These are phyloP conservation scores for Colletotrichum limetticola DNA, from an alignment of 2,329 filamentous ascomycete genomes.

Conservation along the genomic window DNA sequence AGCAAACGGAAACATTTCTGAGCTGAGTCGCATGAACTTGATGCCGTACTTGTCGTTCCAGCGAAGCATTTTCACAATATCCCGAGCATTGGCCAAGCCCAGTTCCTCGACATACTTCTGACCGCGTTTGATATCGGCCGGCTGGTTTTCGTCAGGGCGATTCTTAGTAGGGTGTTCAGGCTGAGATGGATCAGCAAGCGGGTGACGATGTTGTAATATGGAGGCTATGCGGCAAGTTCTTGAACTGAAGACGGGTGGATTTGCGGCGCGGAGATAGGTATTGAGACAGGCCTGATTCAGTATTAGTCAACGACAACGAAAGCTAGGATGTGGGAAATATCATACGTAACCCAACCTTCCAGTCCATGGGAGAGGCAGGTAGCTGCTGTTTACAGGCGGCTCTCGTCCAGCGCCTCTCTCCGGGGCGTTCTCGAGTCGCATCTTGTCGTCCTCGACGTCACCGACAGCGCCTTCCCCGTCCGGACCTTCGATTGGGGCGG, in stretches of 20 bases:
- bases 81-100: conserved; percentile 83
- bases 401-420: conserved; percentile 61
- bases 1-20: conserved; percentile 97
- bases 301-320: neutral
- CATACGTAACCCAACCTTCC: conserved; percentile 88
- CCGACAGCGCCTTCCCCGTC: conserved; percentile 38
- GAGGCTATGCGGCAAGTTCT: conserved; percentile 91
- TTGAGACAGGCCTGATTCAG: conserved; percentile 80
- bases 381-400: conserved; percentile 84
- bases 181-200: conserved; percentile 77
- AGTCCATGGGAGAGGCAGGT: conserved; percentile 89
- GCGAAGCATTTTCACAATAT: conserved; percentile 84
- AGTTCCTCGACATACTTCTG: conserved; percentile 79
- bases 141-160: conserved; percentile 78
- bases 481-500: conserved; percentile 37
- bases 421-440: conserved; percentile 36
- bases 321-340: neutral
- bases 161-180: conserved; percentile 89
- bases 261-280: conserved; percentile 86
- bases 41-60: conserved; percentile 96
- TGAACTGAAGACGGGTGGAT: conserved; percentile 88
- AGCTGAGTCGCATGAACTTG: conserved; percentile 90
- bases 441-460: conserved; percentile 35
- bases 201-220: conserved; percentile 89
- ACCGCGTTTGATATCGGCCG: conserved; percentile 74